Evolutionary conservation across 2,329 filamentous ascomycete genomes (phyloP).

Genomic region (Fusarium solani-melongenae): DNA sequence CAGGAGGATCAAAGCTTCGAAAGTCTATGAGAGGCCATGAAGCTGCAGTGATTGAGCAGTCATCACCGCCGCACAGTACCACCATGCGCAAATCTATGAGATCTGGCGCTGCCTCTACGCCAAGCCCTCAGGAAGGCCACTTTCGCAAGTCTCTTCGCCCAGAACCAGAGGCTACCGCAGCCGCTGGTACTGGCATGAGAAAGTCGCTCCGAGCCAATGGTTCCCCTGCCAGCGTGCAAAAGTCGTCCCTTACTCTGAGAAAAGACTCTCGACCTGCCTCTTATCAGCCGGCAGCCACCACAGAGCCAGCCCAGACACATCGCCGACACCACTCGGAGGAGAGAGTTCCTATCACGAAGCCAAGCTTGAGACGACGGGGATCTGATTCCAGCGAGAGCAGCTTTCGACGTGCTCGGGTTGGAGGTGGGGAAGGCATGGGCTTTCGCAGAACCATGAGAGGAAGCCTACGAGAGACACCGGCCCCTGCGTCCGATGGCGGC

Average conservation of each 20-base stretch:
- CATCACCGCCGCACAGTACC: slow-evolving; percentile 19
- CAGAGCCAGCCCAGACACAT: slow-evolving; percentile 27
- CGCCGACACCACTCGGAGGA: slow-evolving; percentile 44
- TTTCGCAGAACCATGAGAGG: slow-evolving; percentile 81
- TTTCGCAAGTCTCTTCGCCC: slow-evolving; percentile 39
- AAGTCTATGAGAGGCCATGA: slow-evolving; percentile 59
- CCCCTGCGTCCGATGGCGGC: slow-evolving; percentile 43
- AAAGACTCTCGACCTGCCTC: slow-evolving; percentile 44
- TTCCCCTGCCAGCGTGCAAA: slow-evolving; percentile 8
- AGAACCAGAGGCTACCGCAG: slow-evolving; percentile 14
- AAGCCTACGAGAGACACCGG: slow-evolving; percentile 35
- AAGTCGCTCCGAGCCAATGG: slow-evolving; percentile 39
- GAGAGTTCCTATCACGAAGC: slow-evolving; percentile 35
- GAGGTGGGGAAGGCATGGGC: slow-evolving; percentile 60
- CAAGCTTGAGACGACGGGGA: slow-evolving; percentile 61
- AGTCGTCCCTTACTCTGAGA: not conserved
- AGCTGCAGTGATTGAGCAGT: slow-evolving; percentile 16
- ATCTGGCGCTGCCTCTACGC: slow-evolving; percentile 14
- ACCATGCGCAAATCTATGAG: slow-evolving; percentile 51
- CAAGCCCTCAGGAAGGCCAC: slow-evolving; percentile 20
- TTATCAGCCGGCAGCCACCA: slow-evolving; percentile 40
- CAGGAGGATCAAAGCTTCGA: slow-evolving; percentile 50
- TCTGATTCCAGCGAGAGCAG: slow-evolving; percentile 83
- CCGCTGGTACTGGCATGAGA: slow-evolving; percentile 32
- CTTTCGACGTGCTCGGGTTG: slow-evolving; percentile 74